Base-by-base conservation (phyloP, 768 basidiomycete species). In the Xanthoconium stramineum region DNA sequence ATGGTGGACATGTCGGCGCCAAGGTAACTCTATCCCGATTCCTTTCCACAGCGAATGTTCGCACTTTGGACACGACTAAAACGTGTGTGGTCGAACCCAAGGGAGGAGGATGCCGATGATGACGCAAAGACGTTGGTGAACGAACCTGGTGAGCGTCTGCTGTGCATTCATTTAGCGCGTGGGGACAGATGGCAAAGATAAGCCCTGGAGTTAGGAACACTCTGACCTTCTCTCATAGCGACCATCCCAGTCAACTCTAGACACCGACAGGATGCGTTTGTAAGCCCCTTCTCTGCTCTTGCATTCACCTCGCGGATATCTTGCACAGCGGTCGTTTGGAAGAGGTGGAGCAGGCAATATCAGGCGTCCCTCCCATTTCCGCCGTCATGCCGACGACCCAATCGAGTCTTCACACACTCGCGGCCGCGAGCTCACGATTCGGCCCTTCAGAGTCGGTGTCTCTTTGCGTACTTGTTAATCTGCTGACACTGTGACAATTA, bases 311-410 rank as follows among this genome's bases (percentile, higher is more conserved):
- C 33, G 3, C 3, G 5, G 11, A 7, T 30, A 36, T 7, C 11
- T 19, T 37, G 37, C n/a, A 20, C 40, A 83, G 80, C 70, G 72
- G 35, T 84, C 84, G 5, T 78, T 83, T 38, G 88, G 88, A 7
- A 77, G 88, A 56, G 88, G 88, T 6, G 87, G 88, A 10, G 29
- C 77, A 9, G 88, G 88, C 24, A 90, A 89, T 70, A 84, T 89
- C 55, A 78, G 80, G 55, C 73, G 63, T 33, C 52, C 79, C 33
- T 78, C 82, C 32, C 53, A 36, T 1, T 80, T 81, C 5, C 75
- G 75, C 53, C 71, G 77, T 48, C 70, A 77, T 6, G 48, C 62
- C 20, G 68, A 75, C 29, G 78, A 77, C 0, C 76, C 79, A 0
- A 83, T 86, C 62, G 81, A 83, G 53, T 78, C 80, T 52, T 70